Evolutionary conservation across 1,284 basidiomycete genomes (phyloP).

Genomic region (Ustilago esculenta): DNA sequence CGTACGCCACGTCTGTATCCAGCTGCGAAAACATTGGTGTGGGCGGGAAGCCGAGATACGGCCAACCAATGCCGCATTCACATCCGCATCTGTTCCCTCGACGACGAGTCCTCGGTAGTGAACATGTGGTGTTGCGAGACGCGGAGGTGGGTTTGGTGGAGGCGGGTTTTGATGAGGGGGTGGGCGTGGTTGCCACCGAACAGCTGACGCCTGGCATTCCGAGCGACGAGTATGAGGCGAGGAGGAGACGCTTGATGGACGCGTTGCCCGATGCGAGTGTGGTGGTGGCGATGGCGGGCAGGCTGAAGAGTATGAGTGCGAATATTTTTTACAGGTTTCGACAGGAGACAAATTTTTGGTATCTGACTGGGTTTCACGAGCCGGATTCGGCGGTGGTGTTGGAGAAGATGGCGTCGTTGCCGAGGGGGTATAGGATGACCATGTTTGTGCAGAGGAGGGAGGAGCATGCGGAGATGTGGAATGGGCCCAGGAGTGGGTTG

Average conservation of each 20-base stretch:
- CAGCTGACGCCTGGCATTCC: conserved; percentile 89
- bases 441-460: conserved; percentile 83
- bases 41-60: conserved; percentile 65
- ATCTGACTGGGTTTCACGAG: conserved; percentile 81
- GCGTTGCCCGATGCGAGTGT: conserved; percentile 78
- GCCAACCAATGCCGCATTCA: conserved; percentile 79
- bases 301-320: conserved; percentile 80
- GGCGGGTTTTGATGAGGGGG: conserved; percentile 30
- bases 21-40: no score
- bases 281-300: conserved; percentile 82
- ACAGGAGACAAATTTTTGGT: conserved; percentile 71
- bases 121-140: no score
- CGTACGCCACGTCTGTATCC: conserved; percentile 4
- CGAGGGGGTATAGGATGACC: conserved; percentile 85
- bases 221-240: conserved; percentile 80
- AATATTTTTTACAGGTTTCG: conserved; percentile 76
- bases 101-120: conserved; percentile 54
- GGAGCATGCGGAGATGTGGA: conserved; percentile 85
- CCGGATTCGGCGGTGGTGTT: conserved; percentile 84
- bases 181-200: conserved; percentile 47
- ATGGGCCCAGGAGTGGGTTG: conserved; percentile 75
- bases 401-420: conserved; percentile 63
- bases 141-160: no score
- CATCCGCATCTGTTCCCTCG: conserved; percentile 79
- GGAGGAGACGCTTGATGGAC: conserved; percentile 80